These are phyloP conservation scores for Aspergillus unguis DNA, from an alignment of 2,329 filamentous ascomycete genomes.

Conservation along the genomic window DNA sequence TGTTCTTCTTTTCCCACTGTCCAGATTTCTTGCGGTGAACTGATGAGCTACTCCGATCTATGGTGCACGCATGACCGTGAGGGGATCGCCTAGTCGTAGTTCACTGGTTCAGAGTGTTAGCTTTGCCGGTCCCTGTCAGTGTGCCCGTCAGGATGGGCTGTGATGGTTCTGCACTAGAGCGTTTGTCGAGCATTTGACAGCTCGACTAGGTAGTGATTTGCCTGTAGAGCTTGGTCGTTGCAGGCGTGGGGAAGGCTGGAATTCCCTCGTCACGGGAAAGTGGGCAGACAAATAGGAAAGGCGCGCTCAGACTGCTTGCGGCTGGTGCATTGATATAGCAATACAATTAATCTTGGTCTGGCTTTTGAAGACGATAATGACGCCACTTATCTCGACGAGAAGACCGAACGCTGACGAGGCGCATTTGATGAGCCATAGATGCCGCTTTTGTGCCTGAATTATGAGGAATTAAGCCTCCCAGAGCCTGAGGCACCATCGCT, in stretches of 20 bases:
- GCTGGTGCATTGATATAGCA: not conserved
- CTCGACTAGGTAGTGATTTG: conserved; percentile 5
- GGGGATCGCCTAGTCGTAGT: conserved; percentile 17
- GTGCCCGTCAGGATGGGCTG: not conserved
- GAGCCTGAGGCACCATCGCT: conserved; percentile 23
- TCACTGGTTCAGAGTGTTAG: conserved; percentile 13
- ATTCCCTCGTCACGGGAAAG: conserved; percentile 1
- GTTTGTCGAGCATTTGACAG: conserved; percentile 6
- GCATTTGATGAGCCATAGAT: not conserved
- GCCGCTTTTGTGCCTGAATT: conserved; percentile 15
- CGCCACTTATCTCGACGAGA: conserved; percentile 2
- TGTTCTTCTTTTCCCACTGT: conserved; percentile 8
- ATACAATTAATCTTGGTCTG: not conserved
- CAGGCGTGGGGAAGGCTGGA: not conserved
- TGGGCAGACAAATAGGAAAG: not conserved
- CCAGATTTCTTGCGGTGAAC: conserved; percentile 20
- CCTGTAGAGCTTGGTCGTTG: conserved; percentile 9
- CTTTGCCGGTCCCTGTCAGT: conserved; percentile 12
- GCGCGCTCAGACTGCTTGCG: not conserved
- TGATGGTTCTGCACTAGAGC: conserved; percentile 5
- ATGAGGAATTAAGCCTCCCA: not conserved
- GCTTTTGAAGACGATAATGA: not conserved
- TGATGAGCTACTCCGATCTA: conserved; percentile 22
- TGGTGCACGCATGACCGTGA: conserved; percentile 33
- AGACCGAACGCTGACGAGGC: not conserved